Evolutionary conservation across 768 basidiomycete species (phyloP).

Genomic region (Hericium alpestre): DNA sequence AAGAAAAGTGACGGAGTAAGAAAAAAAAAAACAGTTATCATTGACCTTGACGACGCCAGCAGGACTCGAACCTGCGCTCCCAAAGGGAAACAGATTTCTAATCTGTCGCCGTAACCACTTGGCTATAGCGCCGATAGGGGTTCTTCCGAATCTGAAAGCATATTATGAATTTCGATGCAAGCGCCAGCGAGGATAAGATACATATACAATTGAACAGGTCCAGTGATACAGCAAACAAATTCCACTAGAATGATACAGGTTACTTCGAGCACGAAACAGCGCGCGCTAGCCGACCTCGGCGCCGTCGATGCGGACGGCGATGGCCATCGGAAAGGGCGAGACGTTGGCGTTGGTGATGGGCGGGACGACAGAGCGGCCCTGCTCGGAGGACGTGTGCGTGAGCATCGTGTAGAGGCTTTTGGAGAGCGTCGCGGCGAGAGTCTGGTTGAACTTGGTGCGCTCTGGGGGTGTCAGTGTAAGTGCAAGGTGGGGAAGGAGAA

Average conservation of each 20-base stretch:
- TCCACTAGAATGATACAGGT: too few species aligned
- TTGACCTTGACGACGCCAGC: slow-evolving; percentile 25
- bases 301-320: slow-evolving; percentile 59
- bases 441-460: slow-evolving; percentile 44
- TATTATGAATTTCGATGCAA: not conserved
- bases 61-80: slow-evolving; percentile 36
- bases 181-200: too few species aligned
- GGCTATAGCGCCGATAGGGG: not conserved
- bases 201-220: too few species aligned
- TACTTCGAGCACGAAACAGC: not conserved
- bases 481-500: not conserved
- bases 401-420: slow-evolving; percentile 64
- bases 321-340: slow-evolving; percentile 71
- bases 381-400: slow-evolving; percentile 67
- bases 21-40: not conserved
- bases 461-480: too few species aligned
- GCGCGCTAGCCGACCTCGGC: slow-evolving; percentile 37
- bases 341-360: slow-evolving; percentile 64
- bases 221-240: too few species aligned
- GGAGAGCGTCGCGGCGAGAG: slow-evolving; percentile 50
- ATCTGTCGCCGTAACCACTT: slow-evolving; percentile 40
- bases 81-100: slow-evolving; percentile 35
- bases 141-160: not conserved
- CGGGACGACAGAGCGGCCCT: slow-evolving; percentile 64
- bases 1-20: not conserved